Evolutionary conservation across 306 rosid genomes (phyloP).

Genomic region (Rosa persica): DNA sequence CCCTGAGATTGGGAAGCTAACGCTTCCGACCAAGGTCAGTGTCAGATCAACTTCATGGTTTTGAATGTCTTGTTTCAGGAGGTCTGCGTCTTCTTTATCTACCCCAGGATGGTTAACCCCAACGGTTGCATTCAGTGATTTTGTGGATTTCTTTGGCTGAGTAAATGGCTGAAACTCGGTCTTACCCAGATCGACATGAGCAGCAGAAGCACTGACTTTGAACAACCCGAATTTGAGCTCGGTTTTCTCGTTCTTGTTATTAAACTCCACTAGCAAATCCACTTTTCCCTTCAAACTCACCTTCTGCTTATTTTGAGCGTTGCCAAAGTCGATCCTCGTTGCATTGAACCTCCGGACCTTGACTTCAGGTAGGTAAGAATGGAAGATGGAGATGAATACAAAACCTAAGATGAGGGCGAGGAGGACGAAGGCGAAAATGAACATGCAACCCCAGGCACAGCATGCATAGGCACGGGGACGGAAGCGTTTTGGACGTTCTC

Average conservation of each 20-base stretch:
- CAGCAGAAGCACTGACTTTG: slow-evolving; percentile 5
- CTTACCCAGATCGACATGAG: slow-evolving; percentile 24
- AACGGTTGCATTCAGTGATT: slow-evolving; percentile 23
- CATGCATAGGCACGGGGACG: slow-evolving; percentile 25
- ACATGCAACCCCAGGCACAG: slow-evolving; percentile 43
- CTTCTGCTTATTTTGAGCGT: neutral
- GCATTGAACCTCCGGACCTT: slow-evolving; percentile 26
- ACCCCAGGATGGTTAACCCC: slow-evolving; percentile 3
- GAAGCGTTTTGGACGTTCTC: neutral
- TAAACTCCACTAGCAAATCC: slow-evolving; percentile 19
- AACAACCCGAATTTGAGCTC: slow-evolving; percentile 32
- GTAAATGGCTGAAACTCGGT: slow-evolving; percentile 11
- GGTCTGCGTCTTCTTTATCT: slow-evolving; percentile 20
- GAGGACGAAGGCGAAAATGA: slow-evolving; percentile 18
- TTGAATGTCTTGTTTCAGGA: slow-evolving; percentile 15
- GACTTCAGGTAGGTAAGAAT: slow-evolving; percentile 40
- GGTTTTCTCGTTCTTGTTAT: slow-evolving; percentile 42
- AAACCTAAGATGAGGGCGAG: slow-evolving; percentile 30
- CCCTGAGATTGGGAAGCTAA: slow-evolving; percentile 35
- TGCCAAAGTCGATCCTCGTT: slow-evolving; percentile 23
- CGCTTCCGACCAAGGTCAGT: slow-evolving; percentile 23
- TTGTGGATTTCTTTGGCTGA: slow-evolving; percentile 34
- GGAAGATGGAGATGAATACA: slow-evolving; percentile 37
- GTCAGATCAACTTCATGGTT: slow-evolving; percentile 31
- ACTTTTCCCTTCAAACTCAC: neutral